A percentile compares a stretch with the other conserved stretches of the same genome.
Conservation (phyloP, 768 basidiomycete species). For the Pleurotus djamor region DNA sequence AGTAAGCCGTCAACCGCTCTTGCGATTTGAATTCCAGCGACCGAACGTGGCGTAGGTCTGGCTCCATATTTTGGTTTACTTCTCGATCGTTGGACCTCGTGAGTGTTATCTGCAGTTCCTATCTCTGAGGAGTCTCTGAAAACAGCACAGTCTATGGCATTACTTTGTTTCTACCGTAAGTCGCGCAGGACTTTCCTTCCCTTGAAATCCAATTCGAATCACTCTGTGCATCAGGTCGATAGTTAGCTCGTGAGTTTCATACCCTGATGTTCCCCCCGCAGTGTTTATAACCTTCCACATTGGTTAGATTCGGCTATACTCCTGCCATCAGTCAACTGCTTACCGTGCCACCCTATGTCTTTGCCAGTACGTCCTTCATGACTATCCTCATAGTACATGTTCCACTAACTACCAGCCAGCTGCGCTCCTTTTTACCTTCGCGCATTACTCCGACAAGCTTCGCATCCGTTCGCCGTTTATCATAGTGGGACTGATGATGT, state of each 20-base stretch:
- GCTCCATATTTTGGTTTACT: constrained; percentile 55
- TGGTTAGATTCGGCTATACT: constrained; percentile 53
- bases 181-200: neutral
- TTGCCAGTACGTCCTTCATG: constrained; percentile 46
- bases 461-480: constrained; percentile 59
- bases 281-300: neutral
- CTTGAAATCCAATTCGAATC: constrained; percentile 6
- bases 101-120: constrained; percentile 22
- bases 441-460: constrained; percentile 56
- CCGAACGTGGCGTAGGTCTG: constrained; percentile 30
- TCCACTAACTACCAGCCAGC: constrained; percentile 29
- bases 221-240: constrained; percentile 42
- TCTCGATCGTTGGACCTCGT: constrained; percentile 61
- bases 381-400: neutral
- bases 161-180: constrained; percentile 1
- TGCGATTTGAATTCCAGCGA: neutral
- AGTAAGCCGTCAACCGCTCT: constrained; percentile 20
- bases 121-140: neutral
- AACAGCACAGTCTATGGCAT: neutral
- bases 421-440: constrained; percentile 47
- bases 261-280: neutral
- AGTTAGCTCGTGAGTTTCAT: constrained; percentile 40
- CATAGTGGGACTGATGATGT: constrained; percentile 44
- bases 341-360: constrained; percentile 65
- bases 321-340: constrained; percentile 59